A percentile compares a stretch with the other conserved stretches of the same genome.
phyloP scores from a whole-genome alignment of 805 yeast species.

The Pichia cephalocereana region DNA sequence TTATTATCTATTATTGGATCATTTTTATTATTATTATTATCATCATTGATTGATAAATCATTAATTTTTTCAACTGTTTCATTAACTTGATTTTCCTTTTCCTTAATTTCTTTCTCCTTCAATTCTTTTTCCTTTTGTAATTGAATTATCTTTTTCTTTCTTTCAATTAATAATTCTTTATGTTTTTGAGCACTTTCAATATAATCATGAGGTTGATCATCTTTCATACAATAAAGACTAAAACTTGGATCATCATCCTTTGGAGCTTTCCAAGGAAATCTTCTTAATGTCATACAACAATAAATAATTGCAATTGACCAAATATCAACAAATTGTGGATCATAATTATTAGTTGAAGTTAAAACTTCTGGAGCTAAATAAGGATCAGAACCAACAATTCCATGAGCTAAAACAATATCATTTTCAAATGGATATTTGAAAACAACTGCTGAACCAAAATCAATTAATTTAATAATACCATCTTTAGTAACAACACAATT shows the following conservation, averaged over 20 bases:
- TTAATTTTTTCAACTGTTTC: slow-evolving; percentile 5
- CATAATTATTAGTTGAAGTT: slow-evolving; percentile 43
- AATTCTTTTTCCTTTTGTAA: slow-evolving; percentile 14
- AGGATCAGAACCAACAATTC: slow-evolving; percentile 81
- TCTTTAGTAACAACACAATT: slow-evolving; percentile 70
- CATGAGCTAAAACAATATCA: slow-evolving; percentile 52
- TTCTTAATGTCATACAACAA: slow-evolving; percentile 77
- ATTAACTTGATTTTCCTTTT: background rate
- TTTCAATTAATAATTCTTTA: slow-evolving; percentile 49
- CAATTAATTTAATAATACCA: slow-evolving; percentile 71
- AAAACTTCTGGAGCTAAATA: slow-evolving; percentile 80
- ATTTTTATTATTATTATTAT: background rate
- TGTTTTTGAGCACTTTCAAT: slow-evolving; percentile 63
- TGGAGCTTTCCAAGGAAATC: slow-evolving; percentile 87
- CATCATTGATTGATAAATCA: slow-evolving; percentile 1
- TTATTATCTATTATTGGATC: background rate
- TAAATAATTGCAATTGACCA: slow-evolving; percentile 82
- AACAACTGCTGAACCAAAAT: slow-evolving; percentile 78
- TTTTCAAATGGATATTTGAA: slow-evolving; percentile 69
- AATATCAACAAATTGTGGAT: slow-evolving; percentile 71
- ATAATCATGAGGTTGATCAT: slow-evolving; percentile 74
- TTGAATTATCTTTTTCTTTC: slow-evolving; percentile 40
- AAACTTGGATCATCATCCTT: slow-evolving; percentile 61
- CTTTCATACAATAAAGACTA: slow-evolving; percentile 52
- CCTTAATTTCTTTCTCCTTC: background rate